Base-by-base conservation (phyloP, 495 filamentous ascomycete species). In the Tuber indicum region DNA sequence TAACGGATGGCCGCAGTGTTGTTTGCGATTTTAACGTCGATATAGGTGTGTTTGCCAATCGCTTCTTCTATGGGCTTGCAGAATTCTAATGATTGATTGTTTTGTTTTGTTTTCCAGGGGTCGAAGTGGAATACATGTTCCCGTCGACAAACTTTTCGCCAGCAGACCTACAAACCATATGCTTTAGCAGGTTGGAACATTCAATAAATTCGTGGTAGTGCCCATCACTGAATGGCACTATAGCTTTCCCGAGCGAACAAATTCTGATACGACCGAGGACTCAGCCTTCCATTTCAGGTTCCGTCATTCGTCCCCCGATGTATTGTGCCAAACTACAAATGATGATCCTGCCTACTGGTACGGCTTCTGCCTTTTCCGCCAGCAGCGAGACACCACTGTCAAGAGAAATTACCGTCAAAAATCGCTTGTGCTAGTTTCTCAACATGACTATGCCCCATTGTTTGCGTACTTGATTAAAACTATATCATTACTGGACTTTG, bases 11-110 rank as follows among this genome's bases (percentile, higher is more conserved):
- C 46, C 62, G 74, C 66, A 83, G 82, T 75, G 77, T 83, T 72
- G 82, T 83, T 74, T 83, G 82, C 47, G 82, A 83, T 70, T 83
- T 83, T 80, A 83, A 83, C 77, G 79, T 83, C 72, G 82, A 83
- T 72, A 76, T 83, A 75, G 82, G 81, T 82, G 62, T 80, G 81
- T 72, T 36, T 36, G 71, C 52, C 23, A 75, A 42, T 66, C 70
- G 44, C 72, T 62, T 36, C 71, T 72, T 32, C 70, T 66, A 73
- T 52, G 66, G 62, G 14, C 49, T 70, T 77, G 5, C 26, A 10
- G 58, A 36, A 66, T 66, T 36, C 58, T 66, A 17, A 66, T 66
- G n/a, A 12, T 66, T 66, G 26, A 36, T 66, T 66, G 58, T 36
- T 66, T 66, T 66, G 14, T 19, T n/a, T 66, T 66, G 14, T 19